These are phyloP conservation scores for Moniliella sp. DNA, from an alignment of 1,284 basidiomycete species.

Conservation along the genomic window DNA sequence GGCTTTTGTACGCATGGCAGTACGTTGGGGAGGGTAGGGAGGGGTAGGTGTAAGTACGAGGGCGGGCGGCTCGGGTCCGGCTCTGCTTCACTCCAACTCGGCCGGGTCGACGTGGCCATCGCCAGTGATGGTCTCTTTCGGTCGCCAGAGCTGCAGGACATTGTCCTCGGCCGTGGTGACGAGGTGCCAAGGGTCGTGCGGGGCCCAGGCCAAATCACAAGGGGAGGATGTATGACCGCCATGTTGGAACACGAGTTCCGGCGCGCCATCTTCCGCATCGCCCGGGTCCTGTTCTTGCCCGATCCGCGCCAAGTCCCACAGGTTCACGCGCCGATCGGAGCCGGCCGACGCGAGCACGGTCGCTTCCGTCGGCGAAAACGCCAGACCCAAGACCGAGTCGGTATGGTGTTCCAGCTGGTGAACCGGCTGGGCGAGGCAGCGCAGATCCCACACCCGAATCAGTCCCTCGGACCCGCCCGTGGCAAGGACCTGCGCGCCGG, in stretches of 20 bases:
- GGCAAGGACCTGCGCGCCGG: too few relatives aligned
- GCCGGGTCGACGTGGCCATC: too few relatives aligned
- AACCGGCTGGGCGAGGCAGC: constrained; percentile 50
- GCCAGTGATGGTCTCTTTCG: too few relatives aligned
- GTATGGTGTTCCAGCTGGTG: constrained; percentile 82
- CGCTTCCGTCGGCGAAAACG: constrained; percentile 75
- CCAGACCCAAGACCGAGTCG: constrained; percentile 76
- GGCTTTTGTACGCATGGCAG: too few relatives aligned
- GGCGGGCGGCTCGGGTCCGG: too few relatives aligned
- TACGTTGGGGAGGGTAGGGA: too few relatives aligned
- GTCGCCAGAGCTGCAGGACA: constrained; percentile 26
- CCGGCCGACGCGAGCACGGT: constrained; percentile 41
- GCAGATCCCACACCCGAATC: constrained; percentile 70
- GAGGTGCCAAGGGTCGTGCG: constrained; percentile 24
- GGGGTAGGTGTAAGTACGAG: too few relatives aligned
- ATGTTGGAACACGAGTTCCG: constrained; percentile 36
- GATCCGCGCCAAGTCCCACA: constrained; percentile 84
- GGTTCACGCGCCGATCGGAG: constrained; percentile 71
- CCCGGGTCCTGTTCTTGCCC: constrained; percentile 90
- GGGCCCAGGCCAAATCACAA: constrained; percentile 27
- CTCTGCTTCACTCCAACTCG: too few relatives aligned
- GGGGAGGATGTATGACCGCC: constrained; percentile 28
- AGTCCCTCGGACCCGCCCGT: too few relatives aligned
- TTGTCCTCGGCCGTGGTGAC: constrained; percentile 29
- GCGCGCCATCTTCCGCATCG: constrained; percentile 84